Evolutionary conservation across 2,329 filamentous ascomycete genomes (phyloP).

Genomic region (Trichophyton rubrum): DNA sequence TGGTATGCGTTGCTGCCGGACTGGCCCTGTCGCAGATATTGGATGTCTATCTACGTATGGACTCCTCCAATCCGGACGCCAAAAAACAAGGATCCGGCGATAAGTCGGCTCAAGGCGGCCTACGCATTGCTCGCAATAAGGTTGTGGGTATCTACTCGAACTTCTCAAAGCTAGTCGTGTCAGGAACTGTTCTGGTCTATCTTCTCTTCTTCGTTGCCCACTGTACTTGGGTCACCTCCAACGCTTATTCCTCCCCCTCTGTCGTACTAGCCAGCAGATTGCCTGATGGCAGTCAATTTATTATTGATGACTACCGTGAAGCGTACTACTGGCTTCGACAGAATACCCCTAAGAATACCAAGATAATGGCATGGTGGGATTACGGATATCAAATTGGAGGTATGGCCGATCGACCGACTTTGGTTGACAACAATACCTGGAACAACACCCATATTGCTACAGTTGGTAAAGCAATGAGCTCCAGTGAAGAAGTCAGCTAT

Average conservation of each 20-base stretch:
- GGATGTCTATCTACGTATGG: constrained; percentile 65
- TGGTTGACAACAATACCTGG: constrained; percentile 99
- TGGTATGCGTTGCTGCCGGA: constrained; percentile 89
- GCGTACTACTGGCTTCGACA: constrained; percentile 99
- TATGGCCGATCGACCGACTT: constrained; percentile 92
- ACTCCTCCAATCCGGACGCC: constrained; percentile 46
- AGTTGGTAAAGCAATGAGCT: constrained; percentile 98
- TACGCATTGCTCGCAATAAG: constrained; percentile 60
- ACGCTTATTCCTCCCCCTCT: constrained; percentile 95
- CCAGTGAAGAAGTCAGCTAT: constrained; percentile 93
- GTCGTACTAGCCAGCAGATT: constrained; percentile 86
- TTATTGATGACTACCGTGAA: constrained; percentile 98
- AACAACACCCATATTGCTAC: constrained; percentile 99
- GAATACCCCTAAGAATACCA: constrained; percentile 87
- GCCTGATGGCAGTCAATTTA: constrained; percentile 91
- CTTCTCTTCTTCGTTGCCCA: constrained; percentile 89
- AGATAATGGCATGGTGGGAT: constrained; percentile 99
- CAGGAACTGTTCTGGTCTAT: constrained; percentile 61
- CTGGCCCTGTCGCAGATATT: constrained; percentile 78
- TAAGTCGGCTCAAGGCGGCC: constrained; percentile 28
- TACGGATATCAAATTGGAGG: constrained; percentile 99
- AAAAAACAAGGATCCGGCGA: constrained; percentile 31
- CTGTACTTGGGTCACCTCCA: constrained; percentile 98
- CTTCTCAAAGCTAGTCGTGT: constrained; percentile 67
- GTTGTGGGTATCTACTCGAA: constrained; percentile 71